Evolutionary conservation across 306 rosid genomes (phyloP), one percentile per base, ranked within the genome.

Genomic region (Inga oerstediana): DNA sequence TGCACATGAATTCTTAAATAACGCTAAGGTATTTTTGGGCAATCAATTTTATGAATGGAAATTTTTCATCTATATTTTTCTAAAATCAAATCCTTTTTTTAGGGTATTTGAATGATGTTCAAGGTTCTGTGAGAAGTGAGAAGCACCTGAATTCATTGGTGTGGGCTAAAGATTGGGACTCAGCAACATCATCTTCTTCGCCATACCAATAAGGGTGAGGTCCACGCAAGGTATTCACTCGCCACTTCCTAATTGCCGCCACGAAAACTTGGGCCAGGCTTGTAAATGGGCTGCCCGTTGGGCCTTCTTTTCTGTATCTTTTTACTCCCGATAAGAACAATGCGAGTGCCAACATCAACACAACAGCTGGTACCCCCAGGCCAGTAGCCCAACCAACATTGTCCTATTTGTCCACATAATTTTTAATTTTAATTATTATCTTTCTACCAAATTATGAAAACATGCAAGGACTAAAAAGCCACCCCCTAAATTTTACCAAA

Each of bases 361-460:
- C 93, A 10, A 79, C 92, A 37, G 84, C 88, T 72, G 90, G 77
- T 43, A 89, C 83, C 39, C 94, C 91, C 13, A 91, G 76, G 19
- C 95, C 93, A 68, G 86, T 78, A 3, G 84, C 90, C 97, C 97
- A 92, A 84, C 98, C 89, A 46, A 88, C 84, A 72, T 92, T 92
- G 80, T 92, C 95, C 97, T 94, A 68, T 48, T 48, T 39, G 2
- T 14, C 15, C 15, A 44, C 24, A 39, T 9, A 69, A 37, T 30
- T n/a, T 49, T 39, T 49, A 49, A 1, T 49, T 14, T 49, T 49
- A 49, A 49, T 14, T 49, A 45, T 45, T 45, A 43, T 10, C 11
- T 10, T 44, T 44, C 11, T 45, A 45, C 49, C 3, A 27, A 27
- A 44, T 45, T 45, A 45, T 24, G 37, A 24, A 62, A 59, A n/a